Percentiles rank a stretch among this genome's conserved stretches.
Conservation (phyloP, 2,329 filamentous ascomycete genomes). For the Samsoniella hepiali region DNA sequence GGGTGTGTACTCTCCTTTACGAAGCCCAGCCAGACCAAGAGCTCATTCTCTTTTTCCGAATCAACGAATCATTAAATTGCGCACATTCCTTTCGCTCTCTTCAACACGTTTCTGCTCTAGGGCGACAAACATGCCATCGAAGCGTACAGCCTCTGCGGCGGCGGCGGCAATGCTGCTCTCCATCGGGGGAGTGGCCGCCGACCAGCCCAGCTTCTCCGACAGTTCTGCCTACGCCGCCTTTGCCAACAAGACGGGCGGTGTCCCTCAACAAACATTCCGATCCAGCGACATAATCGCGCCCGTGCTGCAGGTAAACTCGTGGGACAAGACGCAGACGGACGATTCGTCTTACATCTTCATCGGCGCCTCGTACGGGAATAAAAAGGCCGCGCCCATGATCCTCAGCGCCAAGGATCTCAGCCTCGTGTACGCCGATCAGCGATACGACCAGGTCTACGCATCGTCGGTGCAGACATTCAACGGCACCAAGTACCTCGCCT, state of each 20-base stretch:
- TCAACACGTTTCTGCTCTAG: not conserved
- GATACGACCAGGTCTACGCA: constrained; percentile 27
- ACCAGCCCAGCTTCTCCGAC: constrained; percentile 27
- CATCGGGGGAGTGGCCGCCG: constrained; percentile 22
- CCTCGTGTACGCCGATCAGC: constrained; percentile 37
- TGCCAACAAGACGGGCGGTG: constrained; percentile 26
- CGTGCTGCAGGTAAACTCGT: constrained; percentile 33
- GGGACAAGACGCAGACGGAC: constrained; percentile 28
- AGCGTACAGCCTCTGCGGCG: not conserved
- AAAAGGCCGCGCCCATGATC: constrained; percentile 34
- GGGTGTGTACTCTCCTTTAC: constrained; percentile 15
- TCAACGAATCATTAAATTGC: not conserved
- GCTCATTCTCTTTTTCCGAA: not conserved
- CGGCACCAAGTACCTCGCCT: constrained; percentile 33
- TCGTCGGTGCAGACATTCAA: constrained; percentile 31
- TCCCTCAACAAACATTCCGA: constrained; percentile 33
- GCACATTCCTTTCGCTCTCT: not conserved
- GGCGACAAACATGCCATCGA: not conserved
- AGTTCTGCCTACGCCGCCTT: constrained; percentile 28
- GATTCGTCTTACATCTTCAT: constrained; percentile 34
- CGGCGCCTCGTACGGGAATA: constrained; percentile 25
- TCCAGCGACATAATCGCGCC: constrained; percentile 34
- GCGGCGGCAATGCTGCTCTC: constrained; percentile 16
- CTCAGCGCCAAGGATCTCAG: constrained; percentile 34
- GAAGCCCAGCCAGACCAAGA: not conserved